phyloP scores from a whole-genome alignment of 768 basidiomycete species.

The Pleurotus cornucopiae region DNA sequence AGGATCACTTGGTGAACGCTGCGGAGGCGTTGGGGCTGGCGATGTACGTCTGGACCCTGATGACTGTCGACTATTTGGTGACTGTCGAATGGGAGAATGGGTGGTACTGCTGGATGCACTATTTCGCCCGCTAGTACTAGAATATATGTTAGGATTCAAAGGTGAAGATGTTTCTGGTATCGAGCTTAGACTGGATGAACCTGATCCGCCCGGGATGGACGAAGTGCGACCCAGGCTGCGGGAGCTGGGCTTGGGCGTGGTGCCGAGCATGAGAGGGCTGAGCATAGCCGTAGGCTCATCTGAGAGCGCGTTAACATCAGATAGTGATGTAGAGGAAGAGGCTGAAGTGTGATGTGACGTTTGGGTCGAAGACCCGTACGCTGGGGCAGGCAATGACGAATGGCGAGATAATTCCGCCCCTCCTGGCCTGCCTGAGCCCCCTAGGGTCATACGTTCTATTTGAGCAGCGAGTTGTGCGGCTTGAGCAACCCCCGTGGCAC shows the following conservation, averaged over 20 bases:
- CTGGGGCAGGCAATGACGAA: conserved; percentile 27
- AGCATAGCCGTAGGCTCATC: conserved; percentile 44
- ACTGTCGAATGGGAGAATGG: conserved; percentile 3
- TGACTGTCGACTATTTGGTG: not conserved
- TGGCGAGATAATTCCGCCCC: conserved; percentile 24
- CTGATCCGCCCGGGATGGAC: conserved; percentile 1
- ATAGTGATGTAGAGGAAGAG: conserved; percentile 17
- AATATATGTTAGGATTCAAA: conserved; percentile 2
- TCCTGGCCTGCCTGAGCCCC: not conserved
- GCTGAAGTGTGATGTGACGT: not conserved
- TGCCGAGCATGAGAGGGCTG: conserved; percentile 37
- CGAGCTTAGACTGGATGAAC: conserved; percentile 29
- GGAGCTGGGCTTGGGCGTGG: conserved; percentile 26
- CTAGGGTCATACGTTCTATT: conserved; percentile 21
- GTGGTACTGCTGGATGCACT: conserved; percentile 9
- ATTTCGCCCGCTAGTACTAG: conserved; percentile 7
- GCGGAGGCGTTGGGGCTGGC: conserved; percentile 8
- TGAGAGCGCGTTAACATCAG: conserved; percentile 27
- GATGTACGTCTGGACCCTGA: conserved; percentile 6
- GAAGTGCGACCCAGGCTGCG: conserved; percentile 27
- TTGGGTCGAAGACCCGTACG: conserved; percentile 9
- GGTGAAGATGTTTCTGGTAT: conserved; percentile 23
- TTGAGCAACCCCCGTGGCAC: conserved; percentile 8
- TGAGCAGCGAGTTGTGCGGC: conserved; percentile 22
- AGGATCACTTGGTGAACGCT: conserved; percentile 10